Evolutionary conservation across 1,139 yeast species (phyloP), one percentile per base, ranked within the genome.

Genomic region (Lodderomyces orthopsilosis): DNA sequence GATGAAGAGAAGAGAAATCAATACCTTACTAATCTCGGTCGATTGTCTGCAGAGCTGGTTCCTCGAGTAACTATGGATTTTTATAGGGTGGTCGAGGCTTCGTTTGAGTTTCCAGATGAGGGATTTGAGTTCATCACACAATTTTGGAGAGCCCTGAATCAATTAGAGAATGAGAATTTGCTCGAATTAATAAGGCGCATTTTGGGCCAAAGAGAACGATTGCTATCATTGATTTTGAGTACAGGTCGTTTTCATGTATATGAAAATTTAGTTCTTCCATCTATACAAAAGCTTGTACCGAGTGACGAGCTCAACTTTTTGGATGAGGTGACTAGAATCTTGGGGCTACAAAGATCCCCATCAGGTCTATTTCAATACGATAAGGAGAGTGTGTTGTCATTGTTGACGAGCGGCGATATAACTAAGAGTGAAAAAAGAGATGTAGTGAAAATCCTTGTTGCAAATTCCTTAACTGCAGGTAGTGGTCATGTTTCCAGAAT

Each of bases 21-120:
- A 23, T 59, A 53, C 44, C 35, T 57, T 18, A 30, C 45, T 2
- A 32, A 27, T 33, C 17, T 42, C 1, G 24, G 45, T 33, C 17
- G 13, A 1, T 43, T 56, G 27, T 37, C 51, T 3, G 38, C 40
- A 3, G 23, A 47, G 14, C 56, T 59, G 36, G 41, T 46, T 4
- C 44, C 45, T 9, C 33, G 47, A 21, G 50, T 57, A 13, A 46
- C 42, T 2, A 24, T 22, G 15, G 40, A 42, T 14, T 41, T 39
- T 37, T 21, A 32, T n/a, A 27, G 34, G 19, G 17, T 46, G 19
- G 42, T 44, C 14, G 43, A 46, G 13, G 37, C 45, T 24, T 32
- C 41, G 15, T 34, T 41, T 33, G 45, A 43, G 24, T 37, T 44
- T 22, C 30, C 8, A 8, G 41, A 39, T 28, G 15, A 26, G 19